Base-by-base conservation (phyloP, 2,329 filamentous ascomycete species). In the Botrytis squamosa region DNA sequence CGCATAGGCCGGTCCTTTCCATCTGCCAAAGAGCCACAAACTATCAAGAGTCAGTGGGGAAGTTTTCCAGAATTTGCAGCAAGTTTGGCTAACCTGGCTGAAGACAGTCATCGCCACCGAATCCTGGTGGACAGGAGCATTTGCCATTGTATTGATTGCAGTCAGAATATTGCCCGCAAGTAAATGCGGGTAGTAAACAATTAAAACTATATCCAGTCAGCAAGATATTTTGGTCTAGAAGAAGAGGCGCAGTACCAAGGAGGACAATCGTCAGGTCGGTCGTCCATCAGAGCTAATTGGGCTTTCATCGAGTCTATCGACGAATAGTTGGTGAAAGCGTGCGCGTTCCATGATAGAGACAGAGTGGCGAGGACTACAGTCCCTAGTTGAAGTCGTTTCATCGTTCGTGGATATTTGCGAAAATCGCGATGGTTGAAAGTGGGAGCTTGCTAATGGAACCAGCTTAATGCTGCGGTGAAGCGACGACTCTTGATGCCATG, bases 141-240 rank as follows among this genome's bases (percentile, higher is more conserved):
- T 97, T 95, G 68, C 96, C 96, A 79, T 94, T 97, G 80, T 90
- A 94, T 80, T 92, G 90, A 82, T 96, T 97, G 83, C 96, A 99
- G 49, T 90, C 87, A 52, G 94, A 92, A 82, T 92, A 99, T 84
- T 99, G 96, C 76, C 93, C 90, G 83, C 96, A 99, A 76, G 90
- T 91, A 82, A 97, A 97, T 76, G 93, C 93, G 42, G 96, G 95
- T 25, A 99, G 89, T 74, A 98, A 92, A 85, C 96, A 99, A 88
- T 99, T 98, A 88, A 99, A 99, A 86, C 96, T 95, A 77, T 55
- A 14, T 64, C 4, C 55, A 42, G 69, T 80, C 69, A 80, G 75
- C 18, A 33, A 69, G 29, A 20, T 10, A 25, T 40, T 25, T 49
- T 60, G 63, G 60, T 29, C 46, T 52, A 60, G 22, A 68, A 42